These are phyloP conservation scores for Plenodomus tracheiphilus DNA, from an alignment of 2,329 filamentous ascomycete genomes.

Conservation along the genomic window DNA sequence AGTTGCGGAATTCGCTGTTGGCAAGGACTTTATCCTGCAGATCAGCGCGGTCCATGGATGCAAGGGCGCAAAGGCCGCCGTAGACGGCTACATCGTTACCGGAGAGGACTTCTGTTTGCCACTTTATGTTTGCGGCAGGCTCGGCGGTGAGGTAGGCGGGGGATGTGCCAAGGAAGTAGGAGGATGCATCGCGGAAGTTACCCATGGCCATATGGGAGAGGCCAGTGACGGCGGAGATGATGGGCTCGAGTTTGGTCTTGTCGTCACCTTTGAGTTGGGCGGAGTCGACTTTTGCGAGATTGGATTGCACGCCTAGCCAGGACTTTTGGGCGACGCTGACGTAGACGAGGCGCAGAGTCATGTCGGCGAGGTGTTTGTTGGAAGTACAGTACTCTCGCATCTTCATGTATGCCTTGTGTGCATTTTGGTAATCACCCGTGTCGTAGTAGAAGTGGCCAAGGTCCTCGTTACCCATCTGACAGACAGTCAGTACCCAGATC, in stretches of 20 bases:
- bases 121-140: conserved; percentile 53
- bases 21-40: conserved; percentile 78
- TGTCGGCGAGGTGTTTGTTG: conserved; percentile 79
- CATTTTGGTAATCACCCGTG: conserved; percentile 72
- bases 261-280: conserved; percentile 61
- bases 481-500: neutral
- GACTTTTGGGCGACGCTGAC: conserved; percentile 76
- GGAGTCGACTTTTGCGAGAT: conserved; percentile 60
- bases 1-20: conserved; percentile 82
- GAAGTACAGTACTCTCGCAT: conserved; percentile 93
- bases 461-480: conserved; percentile 93
- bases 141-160: conserved; percentile 50
- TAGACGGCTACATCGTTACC: conserved; percentile 91
- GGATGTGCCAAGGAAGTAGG: conserved; percentile 68
- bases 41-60: conserved; percentile 80
- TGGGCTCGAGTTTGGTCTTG: conserved; percentile 60
- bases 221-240: conserved; percentile 66
- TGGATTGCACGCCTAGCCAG: conserved; percentile 69
- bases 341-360: conserved; percentile 76
- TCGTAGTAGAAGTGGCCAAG: conserved; percentile 80
- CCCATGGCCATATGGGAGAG: conserved; percentile 62
- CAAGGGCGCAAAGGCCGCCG: conserved; percentile 85
- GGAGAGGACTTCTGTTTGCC: conserved; percentile 72
- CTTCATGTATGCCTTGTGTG: conserved; percentile 76
- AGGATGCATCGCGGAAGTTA: conserved; percentile 69